Evolutionary conservation across 2,329 filamentous ascomycete species (phyloP).

Genomic region (Blastomyces emzantsi): DNA sequence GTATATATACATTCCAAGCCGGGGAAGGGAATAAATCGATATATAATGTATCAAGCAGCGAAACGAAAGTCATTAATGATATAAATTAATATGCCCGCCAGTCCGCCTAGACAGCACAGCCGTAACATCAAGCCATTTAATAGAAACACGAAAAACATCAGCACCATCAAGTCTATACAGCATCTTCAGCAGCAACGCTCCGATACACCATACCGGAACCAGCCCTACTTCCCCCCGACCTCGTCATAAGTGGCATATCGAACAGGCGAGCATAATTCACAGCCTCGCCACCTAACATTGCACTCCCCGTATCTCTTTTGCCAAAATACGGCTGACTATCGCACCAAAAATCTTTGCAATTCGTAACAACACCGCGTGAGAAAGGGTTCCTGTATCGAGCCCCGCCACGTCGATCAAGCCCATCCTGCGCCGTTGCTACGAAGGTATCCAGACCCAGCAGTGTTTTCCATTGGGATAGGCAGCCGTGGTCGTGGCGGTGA

Average conservation of each 20-base stretch:
- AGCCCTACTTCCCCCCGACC: constrained; percentile 33
- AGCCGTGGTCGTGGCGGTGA: constrained; percentile 48
- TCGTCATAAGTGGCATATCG: constrained; percentile 66
- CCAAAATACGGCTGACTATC: constrained; percentile 77
- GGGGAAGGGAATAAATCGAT: background rate
- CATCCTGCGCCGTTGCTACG: constrained; percentile 76
- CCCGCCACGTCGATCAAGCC: constrained; percentile 45
- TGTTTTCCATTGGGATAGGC: constrained; percentile 69
- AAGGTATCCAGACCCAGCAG: constrained; percentile 89
- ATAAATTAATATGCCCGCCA: background rate
- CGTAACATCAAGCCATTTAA: background rate
- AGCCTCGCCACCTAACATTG: constrained; percentile 64
- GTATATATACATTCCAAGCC: background rate
- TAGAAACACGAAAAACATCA: constrained; percentile 5
- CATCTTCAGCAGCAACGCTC: constrained; percentile 42
- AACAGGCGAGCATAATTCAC: constrained; percentile 89
- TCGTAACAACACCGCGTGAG: constrained; percentile 69
- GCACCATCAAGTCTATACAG: constrained; percentile 10
- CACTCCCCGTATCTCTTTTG: constrained; percentile 61
- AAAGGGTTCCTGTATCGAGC: constrained; percentile 67
- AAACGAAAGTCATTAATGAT: background rate
- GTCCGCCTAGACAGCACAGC: background rate
- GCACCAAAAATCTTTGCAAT: constrained; percentile 96
- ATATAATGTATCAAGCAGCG: background rate
- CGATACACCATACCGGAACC: constrained; percentile 45